These are phyloP conservation scores for Sphaerobolus stellatus DNA, from an alignment of 1,284 basidiomycete species.

Conservation along the genomic window DNA sequence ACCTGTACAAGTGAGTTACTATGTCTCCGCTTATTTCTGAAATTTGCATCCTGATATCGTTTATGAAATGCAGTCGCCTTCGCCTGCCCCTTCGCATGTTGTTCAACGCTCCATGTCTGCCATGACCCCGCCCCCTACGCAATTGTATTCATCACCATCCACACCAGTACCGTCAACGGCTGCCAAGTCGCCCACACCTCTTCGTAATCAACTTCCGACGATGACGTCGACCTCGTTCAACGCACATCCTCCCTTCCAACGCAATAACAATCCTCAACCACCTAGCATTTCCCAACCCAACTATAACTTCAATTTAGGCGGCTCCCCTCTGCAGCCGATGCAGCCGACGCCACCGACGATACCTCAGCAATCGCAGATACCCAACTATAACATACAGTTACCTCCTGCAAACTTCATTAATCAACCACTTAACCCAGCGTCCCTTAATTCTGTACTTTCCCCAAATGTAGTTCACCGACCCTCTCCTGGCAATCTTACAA, in stretches of 20 bases:
- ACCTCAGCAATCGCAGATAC: slow-evolving; percentile 33
- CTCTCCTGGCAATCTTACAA: slow-evolving; percentile 9
- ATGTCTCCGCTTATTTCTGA: slow-evolving; percentile 10
- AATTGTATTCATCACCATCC: slow-evolving; percentile 23
- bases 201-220: background rate
- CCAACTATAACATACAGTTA: slow-evolving; percentile 55
- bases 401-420: slow-evolving; percentile 19
- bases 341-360: slow-evolving; percentile 21
- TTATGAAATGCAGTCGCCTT: slow-evolving; percentile 12
- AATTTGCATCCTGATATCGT: slow-evolving; percentile 19
- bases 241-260: background rate
- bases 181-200: slow-evolving; percentile 4
- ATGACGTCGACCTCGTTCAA: slow-evolving; percentile 5
- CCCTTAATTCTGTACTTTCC: slow-evolving; percentile 13
- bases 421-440: slow-evolving; percentile 17
- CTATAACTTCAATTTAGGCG: slow-evolving; percentile 15
- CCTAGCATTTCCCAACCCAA: slow-evolving; percentile 15
- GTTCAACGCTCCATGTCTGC: slow-evolving; percentile 30
- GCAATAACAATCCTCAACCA: background rate
- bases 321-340: slow-evolving; percentile 18
- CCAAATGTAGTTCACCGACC: slow-evolving; percentile 13
- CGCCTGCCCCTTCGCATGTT: slow-evolving; percentile 21
- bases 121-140: slow-evolving; percentile 28
- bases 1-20: slow-evolving; percentile 42
- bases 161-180: slow-evolving; percentile 14